phyloP scores from a whole-genome alignment of 768 basidiomycete genomes.

The Amyloporia xantha region DNA sequence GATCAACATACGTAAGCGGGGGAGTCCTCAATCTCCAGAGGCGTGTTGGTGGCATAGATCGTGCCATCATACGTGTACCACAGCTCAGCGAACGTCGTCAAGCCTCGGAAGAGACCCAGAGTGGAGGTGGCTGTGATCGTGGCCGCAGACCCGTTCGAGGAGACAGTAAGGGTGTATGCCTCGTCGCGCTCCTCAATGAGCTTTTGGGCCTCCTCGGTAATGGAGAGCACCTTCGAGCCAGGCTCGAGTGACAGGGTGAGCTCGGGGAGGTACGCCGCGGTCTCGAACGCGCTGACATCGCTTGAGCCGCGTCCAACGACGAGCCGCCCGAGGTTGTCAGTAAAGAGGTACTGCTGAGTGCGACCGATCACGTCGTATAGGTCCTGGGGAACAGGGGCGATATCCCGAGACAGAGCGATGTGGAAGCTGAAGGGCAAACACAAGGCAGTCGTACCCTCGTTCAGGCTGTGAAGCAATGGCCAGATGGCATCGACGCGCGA shows the following conservation, averaged over 20 bases:
- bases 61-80: slow-evolving; percentile 47
- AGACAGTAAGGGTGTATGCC: slow-evolving; percentile 51
- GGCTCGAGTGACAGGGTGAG: slow-evolving; percentile 38
- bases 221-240: slow-evolving; percentile 28
- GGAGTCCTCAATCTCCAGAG: slow-evolving; percentile 52
- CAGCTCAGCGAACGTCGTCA: slow-evolving; percentile 67
- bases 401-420: slow-evolving; percentile 33
- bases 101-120: slow-evolving; percentile 61
- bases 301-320: slow-evolving; percentile 50
- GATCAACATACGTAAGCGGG: slow-evolving; percentile 55
- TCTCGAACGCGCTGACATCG: slow-evolving; percentile 32
- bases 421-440: slow-evolving; percentile 42
- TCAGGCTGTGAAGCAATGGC: slow-evolving; percentile 28
- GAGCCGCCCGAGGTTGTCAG: slow-evolving; percentile 55
- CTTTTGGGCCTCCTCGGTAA: slow-evolving; percentile 47
- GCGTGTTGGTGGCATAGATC: slow-evolving; percentile 49
- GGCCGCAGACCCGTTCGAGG: slow-evolving; percentile 47
- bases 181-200: slow-evolving; percentile 49
- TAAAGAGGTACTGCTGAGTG: slow-evolving; percentile 36
- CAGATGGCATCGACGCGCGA: slow-evolving; percentile 25
- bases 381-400: slow-evolving; percentile 42
- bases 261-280: slow-evolving; percentile 35
- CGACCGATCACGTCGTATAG: slow-evolving; percentile 49
- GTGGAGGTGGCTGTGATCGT: slow-evolving; percentile 54
- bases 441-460: slow-evolving; percentile 25